Evolutionary conservation across 257 asterid species (phyloP).

Genomic region (Hygrophila difformis): DNA sequence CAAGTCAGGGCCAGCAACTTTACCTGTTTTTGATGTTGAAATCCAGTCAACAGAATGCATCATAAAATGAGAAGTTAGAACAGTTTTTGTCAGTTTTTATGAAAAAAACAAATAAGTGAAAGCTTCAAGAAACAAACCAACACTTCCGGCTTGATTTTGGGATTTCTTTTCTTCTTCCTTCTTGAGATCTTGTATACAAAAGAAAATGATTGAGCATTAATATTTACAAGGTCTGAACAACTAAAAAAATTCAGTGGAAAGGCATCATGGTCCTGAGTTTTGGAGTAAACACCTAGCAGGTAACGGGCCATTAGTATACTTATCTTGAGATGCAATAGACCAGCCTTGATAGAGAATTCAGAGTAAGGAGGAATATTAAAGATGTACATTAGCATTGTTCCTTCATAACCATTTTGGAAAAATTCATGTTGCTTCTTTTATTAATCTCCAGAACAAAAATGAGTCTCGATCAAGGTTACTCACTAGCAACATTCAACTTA

Average conservation of each 20-base stretch:
- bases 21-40: constrained; percentile 29
- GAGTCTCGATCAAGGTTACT: constrained; percentile 23
- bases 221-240: too few relatives aligned
- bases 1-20: constrained; percentile 70
- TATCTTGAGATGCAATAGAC: not conserved
- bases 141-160: constrained; percentile 40
- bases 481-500: constrained; percentile 77
- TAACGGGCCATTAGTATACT: too few relatives aligned
- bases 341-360: too few relatives aligned
- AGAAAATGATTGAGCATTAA: constrained; percentile 8
- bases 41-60: constrained; percentile 4
- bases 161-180: constrained; percentile 80
- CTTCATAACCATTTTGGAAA: not conserved
- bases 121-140: constrained; percentile 39
- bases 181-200: constrained; percentile 56
- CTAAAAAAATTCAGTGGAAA: too few relatives aligned
- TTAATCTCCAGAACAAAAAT: not conserved
- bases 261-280: too few relatives aligned
- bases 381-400: too few relatives aligned
- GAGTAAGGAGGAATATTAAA: constrained; percentile 3
- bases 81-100: not conserved
- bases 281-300: too few relatives aligned
- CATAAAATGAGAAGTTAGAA: constrained; percentile 4
- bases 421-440: constrained; percentile 7
- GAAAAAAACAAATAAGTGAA: constrained; percentile 1